phyloP scores from a whole-genome alignment of 257 asterid species.

The Solanum piurae region DNA sequence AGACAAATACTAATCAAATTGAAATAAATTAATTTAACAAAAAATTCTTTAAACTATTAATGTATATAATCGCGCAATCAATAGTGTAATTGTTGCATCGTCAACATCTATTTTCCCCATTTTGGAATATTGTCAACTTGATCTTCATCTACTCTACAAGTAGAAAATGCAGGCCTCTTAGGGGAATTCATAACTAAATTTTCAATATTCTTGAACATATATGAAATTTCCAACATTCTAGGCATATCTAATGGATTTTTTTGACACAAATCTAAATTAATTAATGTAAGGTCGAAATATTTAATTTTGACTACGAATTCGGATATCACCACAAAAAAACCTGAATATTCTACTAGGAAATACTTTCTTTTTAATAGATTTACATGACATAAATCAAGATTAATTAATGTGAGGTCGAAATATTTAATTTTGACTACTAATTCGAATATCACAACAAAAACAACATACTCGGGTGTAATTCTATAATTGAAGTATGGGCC shows the following conservation, averaged over 20 bases:
- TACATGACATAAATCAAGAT: neutral
- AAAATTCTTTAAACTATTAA: too few species aligned
- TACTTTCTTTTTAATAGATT: neutral
- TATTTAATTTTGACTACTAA: neutral
- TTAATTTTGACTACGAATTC: neutral
- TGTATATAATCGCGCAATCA: neutral
- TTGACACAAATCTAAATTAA: conserved; percentile 12
- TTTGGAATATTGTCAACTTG: too few species aligned
- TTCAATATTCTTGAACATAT: conserved; percentile 12
- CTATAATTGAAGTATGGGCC: too few species aligned
- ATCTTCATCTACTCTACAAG: too few species aligned
- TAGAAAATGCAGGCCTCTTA: too few species aligned
- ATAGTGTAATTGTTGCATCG: neutral
- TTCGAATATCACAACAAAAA: neutral
- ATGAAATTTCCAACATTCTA: conserved; percentile 23
- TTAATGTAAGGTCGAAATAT: neutral
- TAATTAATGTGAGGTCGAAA: neutral
- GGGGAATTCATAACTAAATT: too few species aligned
- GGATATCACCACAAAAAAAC: neutral
- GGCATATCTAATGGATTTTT: conserved; percentile 21
- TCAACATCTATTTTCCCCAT: too few species aligned
- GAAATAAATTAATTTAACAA: too few species aligned
- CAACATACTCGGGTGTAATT: too few species aligned
- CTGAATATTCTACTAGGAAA: neutral
- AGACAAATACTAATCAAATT: neutral